phyloP scores from a whole-genome alignment of 1,284 basidiomycete species.

The Hemileccinum hortonii region DNA sequence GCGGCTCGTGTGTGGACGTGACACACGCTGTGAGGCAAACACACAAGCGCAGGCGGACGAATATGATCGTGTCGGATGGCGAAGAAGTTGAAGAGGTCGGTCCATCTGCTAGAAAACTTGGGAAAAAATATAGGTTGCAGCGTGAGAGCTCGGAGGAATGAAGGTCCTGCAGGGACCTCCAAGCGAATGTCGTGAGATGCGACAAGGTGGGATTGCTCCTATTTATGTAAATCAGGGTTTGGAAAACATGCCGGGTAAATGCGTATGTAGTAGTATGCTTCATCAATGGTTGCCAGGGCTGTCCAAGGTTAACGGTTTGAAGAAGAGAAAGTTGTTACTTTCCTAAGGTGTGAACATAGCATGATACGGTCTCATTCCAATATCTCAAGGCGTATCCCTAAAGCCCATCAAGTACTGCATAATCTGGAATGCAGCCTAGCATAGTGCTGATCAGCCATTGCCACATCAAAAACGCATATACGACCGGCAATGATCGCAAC shows the following conservation, averaged over 20 bases:
- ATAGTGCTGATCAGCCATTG: background rate
- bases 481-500: no score
- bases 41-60: background rate
- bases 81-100: background rate
- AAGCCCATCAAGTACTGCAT: conserved; percentile 72
- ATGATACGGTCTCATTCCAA: no score
- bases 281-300: no score
- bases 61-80: conserved; percentile 3
- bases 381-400: conserved; percentile 42
- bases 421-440: conserved; percentile 63
- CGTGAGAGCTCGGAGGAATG: background rate
- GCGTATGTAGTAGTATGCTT: no score
- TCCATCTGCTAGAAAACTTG: background rate
- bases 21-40: background rate
- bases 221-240: background rate
- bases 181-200: background rate
- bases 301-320: no score
- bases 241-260: background rate
- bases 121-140: conserved; percentile 7
- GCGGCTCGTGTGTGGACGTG: background rate
- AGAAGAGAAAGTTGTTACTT: no score
- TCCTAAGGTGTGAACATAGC: no score
- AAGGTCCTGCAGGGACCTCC: no score
- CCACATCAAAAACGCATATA: no score
- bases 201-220: no score